Evolutionary conservation across 176 grass and related monocot species (phyloP).

Genomic region (Phoenix dactylifera): DNA sequence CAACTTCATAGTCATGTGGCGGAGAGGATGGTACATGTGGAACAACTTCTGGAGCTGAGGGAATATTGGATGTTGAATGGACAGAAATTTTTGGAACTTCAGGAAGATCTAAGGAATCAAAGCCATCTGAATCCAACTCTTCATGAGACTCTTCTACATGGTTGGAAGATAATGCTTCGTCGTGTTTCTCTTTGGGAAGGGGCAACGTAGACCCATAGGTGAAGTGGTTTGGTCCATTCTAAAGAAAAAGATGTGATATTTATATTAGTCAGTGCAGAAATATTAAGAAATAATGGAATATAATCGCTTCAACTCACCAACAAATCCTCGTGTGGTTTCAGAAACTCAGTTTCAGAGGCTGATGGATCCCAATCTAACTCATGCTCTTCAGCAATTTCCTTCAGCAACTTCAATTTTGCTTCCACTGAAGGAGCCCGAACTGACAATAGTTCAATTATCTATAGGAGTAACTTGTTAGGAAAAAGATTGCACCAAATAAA

Average conservation of each 20-base stretch:
- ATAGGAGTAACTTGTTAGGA: constrained; percentile 8
- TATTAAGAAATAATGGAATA: constrained; percentile 4
- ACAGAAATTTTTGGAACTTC: constrained; percentile 81
- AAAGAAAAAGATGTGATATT: constrained; percentile 6
- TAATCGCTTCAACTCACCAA: constrained; percentile 40
- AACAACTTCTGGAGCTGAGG: constrained; percentile 30
- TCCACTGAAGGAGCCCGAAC: constrained; percentile 70
- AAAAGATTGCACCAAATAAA: background rate
- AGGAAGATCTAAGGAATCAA: constrained; percentile 65
- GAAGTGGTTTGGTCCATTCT: constrained; percentile 89
- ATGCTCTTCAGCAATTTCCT: constrained; percentile 96
- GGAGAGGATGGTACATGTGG: constrained; percentile 23
- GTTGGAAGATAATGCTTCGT: constrained; percentile 30
- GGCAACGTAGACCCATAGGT: constrained; percentile 40
- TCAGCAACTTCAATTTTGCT: constrained; percentile 78
- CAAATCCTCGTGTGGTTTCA: constrained; percentile 89
- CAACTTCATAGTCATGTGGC: background rate
- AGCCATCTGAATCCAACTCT: constrained; percentile 52
- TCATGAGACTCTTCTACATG: constrained; percentile 27
- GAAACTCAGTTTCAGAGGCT: constrained; percentile 64
- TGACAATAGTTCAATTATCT: constrained; percentile 97
- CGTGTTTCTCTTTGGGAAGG: constrained; percentile 77
- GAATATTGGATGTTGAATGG: constrained; percentile 30
- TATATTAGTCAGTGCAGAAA: constrained; percentile 12
- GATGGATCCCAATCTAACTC: constrained; percentile 94